phyloP scores from a whole-genome alignment of 108 stramenopile species.

The Poteriospumella lacustris region DNA sequence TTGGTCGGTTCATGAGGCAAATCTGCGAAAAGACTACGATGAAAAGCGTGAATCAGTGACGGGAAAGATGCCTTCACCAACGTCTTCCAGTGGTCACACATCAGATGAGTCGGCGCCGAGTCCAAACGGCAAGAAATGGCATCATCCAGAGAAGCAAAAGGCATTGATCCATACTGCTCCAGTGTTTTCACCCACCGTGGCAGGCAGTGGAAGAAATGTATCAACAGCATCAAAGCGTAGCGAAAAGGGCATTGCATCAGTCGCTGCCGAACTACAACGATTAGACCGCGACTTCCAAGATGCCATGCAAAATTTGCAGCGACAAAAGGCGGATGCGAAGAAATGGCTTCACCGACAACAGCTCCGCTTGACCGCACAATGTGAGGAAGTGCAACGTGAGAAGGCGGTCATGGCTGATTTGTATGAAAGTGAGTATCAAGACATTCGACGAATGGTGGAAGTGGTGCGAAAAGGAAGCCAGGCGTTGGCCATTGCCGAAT shows the following conservation, averaged over 20 bases:
- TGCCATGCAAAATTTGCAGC: not conserved
- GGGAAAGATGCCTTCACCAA: not conserved
- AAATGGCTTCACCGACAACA: slow-evolving; percentile 15
- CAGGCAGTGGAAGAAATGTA: not conserved
- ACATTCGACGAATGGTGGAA: no score
- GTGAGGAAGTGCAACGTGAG: not conserved
- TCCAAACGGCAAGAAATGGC: not conserved
- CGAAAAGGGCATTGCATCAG: not conserved
- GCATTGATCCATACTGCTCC: not conserved
- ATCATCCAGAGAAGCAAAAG: not conserved
- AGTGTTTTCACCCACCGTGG: not conserved
- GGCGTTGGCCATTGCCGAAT: no score
- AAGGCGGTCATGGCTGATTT: not conserved
- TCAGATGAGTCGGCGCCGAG: not conserved
- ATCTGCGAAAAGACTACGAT: not conserved
- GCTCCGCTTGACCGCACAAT: not conserved
- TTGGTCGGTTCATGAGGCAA: not conserved
- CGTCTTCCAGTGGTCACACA: not conserved
- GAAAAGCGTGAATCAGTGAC: not conserved
- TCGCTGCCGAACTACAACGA: not conserved
- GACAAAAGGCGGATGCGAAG: slow-evolving; percentile 13
- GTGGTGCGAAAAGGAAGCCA: no score
- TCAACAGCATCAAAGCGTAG: not conserved
- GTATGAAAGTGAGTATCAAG: not conserved
- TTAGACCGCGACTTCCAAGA: not conserved